A percentile compares a stretch with the other conserved stretches of the same genome.
phyloP scores from a whole-genome alignment of 768 basidiomycete species.

The Russula vinacea region DNA sequence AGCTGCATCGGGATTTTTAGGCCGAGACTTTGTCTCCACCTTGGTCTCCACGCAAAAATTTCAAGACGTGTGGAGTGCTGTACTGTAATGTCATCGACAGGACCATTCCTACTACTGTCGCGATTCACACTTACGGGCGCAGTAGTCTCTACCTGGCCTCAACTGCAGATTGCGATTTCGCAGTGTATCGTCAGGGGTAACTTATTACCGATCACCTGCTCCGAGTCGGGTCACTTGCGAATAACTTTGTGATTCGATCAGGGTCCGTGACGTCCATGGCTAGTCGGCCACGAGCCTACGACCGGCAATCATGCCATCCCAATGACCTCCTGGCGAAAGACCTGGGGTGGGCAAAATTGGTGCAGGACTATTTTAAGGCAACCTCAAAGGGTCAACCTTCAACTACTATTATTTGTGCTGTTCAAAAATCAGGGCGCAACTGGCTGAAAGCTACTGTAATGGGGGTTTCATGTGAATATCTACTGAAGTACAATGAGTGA shows the following conservation, averaged over 20 bases:
- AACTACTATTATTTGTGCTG: slow-evolving; percentile 8
- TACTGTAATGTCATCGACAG: not conserved
- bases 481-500: slow-evolving; percentile 17
- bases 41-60: not conserved
- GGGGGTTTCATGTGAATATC: slow-evolving; percentile 14
- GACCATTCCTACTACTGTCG: not conserved
- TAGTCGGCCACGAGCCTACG: not conserved
- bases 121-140: not conserved
- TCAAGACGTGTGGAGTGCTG: not conserved
- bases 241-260: not conserved
- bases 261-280: too few species aligned
- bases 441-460: not conserved
- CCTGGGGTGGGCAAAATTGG: not conserved
- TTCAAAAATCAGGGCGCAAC: slow-evolving; percentile 1
- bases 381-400: too few species aligned
- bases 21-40: not conserved
- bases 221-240: too few species aligned
- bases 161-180: not conserved
- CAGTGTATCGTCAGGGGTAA: not conserved
- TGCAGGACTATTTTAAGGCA: not conserved
- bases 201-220: not conserved
- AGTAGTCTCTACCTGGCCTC: not conserved
- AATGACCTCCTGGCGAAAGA: not conserved
- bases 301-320: not conserved
- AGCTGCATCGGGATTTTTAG: not conserved